A percentile compares a stretch with the other conserved stretches of the same genome.
These are phyloP conservation scores for Saccharomyces pastorianus DNA, from an alignment of 1,139 yeast species.

Conservation along the genomic window DNA sequence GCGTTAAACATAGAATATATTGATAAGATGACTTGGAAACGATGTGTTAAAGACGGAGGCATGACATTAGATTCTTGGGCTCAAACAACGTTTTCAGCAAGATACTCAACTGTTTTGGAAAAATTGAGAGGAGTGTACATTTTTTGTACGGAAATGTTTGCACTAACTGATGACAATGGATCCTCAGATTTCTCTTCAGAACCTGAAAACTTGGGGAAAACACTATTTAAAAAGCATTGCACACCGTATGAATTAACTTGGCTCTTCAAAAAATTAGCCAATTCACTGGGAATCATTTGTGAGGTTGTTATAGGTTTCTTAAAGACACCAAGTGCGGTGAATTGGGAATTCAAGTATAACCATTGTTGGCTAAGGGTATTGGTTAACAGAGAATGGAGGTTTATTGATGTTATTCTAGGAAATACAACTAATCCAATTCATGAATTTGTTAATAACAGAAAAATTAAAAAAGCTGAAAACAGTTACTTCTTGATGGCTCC, in stretches of 20 bases:
- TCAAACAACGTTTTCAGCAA: slow-evolving; percentile 26
- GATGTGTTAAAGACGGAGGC: slow-evolving; percentile 25
- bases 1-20: slow-evolving; percentile 30
- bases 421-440: slow-evolving; percentile 46
- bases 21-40: slow-evolving; percentile 26
- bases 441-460: slow-evolving; percentile 32
- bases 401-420: slow-evolving; percentile 64
- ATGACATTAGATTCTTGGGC: slow-evolving; percentile 39
- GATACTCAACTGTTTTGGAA: slow-evolving; percentile 45
- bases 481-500: slow-evolving; percentile 80
- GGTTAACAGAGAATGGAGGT: slow-evolving; percentile 67
- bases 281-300: slow-evolving; percentile 60
- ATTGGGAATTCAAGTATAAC: slow-evolving; percentile 48
- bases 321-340: slow-evolving; percentile 60
- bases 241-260: slow-evolving; percentile 72
- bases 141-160: slow-evolving; percentile 49
- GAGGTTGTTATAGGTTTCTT: slow-evolving; percentile 77
- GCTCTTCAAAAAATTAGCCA: slow-evolving; percentile 65
- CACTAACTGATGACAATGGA: slow-evolving; percentile 33
- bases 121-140: slow-evolving; percentile 53
- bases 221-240: slow-evolving; percentile 39
- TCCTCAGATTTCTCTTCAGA: slow-evolving; percentile 28
- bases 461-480: slow-evolving; percentile 31
- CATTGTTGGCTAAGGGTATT: slow-evolving; percentile 86
- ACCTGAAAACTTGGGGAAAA: slow-evolving; percentile 26